A percentile compares a stretch with the other conserved stretches of the same genome.
Conservation (phyloP, 495 filamentous ascomycete genomes). For the Cairneyella variabilis region DNA sequence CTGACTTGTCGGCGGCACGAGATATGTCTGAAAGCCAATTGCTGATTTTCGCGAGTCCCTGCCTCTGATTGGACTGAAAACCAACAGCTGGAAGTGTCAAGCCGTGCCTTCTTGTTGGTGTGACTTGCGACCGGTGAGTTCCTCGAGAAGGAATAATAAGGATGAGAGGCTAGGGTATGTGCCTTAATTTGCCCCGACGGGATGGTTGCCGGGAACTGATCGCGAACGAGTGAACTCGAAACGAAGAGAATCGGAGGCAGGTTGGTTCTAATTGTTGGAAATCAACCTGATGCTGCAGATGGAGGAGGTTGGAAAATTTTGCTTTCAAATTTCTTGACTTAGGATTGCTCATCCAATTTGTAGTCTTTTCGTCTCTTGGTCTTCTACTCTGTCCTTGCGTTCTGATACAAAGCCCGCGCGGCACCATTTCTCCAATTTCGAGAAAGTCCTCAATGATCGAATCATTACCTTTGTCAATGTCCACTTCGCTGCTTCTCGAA, state of each 20-base stretch:
- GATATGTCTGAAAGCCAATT: too few relatives aligned
- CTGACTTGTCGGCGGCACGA: slow-evolving; percentile 13
- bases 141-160: slow-evolving; percentile 4
- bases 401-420: slow-evolving; percentile 22
- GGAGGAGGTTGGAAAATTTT: too few relatives aligned
- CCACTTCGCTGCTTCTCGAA: slow-evolving; percentile 10
- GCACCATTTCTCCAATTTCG: slow-evolving; percentile 12
- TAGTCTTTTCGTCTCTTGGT: slow-evolving; percentile 1
- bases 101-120: not conserved
- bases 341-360: slow-evolving; percentile 3
- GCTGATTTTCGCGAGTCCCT: too few relatives aligned
- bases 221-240: slow-evolving; percentile 3
- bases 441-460: slow-evolving; percentile 7
- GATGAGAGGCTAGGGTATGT: slow-evolving; percentile 5
- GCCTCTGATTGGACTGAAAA: slow-evolving; percentile 11
- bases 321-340: too few relatives aligned
- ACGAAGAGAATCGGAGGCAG: not conserved
- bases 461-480: slow-evolving; percentile 13
- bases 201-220: slow-evolving; percentile 17
- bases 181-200: slow-evolving; percentile 10
- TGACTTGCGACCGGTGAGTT: not conserved
- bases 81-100: slow-evolving; percentile 1
- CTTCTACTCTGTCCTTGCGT: not conserved
- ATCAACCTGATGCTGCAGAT: too few relatives aligned
- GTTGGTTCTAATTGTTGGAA: too few relatives aligned